Conservation (phyloP, 202 grass and related monocot species). For the Alloteropsis angusta region DNA sequence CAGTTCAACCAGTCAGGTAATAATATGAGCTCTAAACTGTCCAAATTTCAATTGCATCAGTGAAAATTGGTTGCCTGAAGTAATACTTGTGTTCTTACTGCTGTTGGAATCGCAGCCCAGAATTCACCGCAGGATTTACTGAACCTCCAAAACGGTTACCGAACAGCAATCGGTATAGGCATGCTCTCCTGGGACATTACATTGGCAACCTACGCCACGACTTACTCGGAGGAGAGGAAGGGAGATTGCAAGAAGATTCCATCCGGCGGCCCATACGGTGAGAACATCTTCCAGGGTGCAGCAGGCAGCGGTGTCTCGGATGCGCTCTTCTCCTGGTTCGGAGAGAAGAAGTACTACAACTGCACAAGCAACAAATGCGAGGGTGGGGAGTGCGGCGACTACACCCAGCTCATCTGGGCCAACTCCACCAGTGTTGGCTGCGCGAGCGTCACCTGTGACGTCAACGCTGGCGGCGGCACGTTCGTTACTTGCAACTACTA, state of each 20-base stretch:
- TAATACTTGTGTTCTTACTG: no score
- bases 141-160: background rate
- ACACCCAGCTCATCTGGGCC: constrained; percentile 31
- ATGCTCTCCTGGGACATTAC: constrained; percentile 15
- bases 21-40: no score
- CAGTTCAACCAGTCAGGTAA: background rate
- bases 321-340: background rate
- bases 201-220: constrained; percentile 7
- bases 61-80: no score
- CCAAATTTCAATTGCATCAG: no score
- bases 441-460: background rate
- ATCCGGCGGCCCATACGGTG: constrained; percentile 25
- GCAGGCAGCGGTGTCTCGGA: background rate
- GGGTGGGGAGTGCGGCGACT: background rate
- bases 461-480: background rate
- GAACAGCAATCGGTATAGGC: background rate
- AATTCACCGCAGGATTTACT: constrained; percentile 5
- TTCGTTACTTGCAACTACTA: constrained; percentile 34
- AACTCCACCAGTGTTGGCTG: constrained; percentile 15
- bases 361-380: constrained; percentile 5
- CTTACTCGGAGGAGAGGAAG: constrained; percentile 6
- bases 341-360: constrained; percentile 24
- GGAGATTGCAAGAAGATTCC: background rate
- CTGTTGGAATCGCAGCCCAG: background rate
- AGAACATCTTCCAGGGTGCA: constrained; percentile 25